Base-by-base conservation (phyloP, 768 basidiomycete species). In the Leucocoprinus sp. region DNA sequence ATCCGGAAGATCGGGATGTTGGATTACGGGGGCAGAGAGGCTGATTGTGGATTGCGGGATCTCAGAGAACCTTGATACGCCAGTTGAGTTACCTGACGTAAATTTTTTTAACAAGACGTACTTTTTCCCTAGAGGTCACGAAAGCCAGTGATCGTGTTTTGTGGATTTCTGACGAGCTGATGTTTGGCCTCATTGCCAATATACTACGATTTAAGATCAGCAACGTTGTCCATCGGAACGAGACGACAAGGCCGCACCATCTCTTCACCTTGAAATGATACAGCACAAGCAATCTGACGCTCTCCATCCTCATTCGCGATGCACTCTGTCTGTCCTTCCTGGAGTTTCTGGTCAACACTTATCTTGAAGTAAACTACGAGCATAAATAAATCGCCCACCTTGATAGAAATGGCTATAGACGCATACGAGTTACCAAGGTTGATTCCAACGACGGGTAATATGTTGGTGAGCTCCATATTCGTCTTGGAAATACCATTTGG, bases 261-360 rank as follows among this genome's bases (percentile, higher is more conserved):
- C 63, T 97, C 87, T 63, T 95, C 89, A 21, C 91, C 92, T 31
- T 80, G 78, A 62, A 95, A 98, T 0, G 93, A 79, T 44, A 98
- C 71, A 21, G 92, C 92, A 60, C 89, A 91, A 0, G 92, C 92
- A 57, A 99, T 98, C 68, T 99, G 95, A 24, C 96, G 84, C 60
- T 97, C 95, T 23, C 96, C 95, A 60, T 98, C 95, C 60, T 98
- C 93, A 61, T 97, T 98, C 4, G 93, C 96, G 50, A 98, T 97
- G 60, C 90, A 95, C 58, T 93, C 89, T 34, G 93, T 84, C 23
- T 86, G 70, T 9, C 89, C 89, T 65, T 96, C 92, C 91, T 93
- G 44, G 26, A 17, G 19, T 27, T 38, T 23, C 45, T 31, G 38
- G 39, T 41, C 37, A 33, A 28, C 41, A n/a, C 39, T 19, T n/a